phyloP scores from a whole-genome alignment of 345 rosid species.

The Acer yangbiense region DNA sequence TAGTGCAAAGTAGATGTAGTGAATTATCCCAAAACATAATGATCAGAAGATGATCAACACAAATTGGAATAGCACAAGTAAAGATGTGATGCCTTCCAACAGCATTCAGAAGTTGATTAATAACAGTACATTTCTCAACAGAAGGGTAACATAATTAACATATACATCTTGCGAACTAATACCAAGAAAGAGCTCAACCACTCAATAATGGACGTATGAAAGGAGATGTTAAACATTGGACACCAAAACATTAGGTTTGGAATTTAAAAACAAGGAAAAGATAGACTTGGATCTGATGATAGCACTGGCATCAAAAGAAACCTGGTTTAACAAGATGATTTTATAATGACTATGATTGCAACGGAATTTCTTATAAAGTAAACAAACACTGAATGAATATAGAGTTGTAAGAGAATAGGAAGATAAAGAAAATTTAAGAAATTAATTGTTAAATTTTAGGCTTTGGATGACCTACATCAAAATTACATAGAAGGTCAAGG shows the following conservation, averaged over 20 bases:
- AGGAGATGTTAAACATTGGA: not conserved
- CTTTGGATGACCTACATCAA: not conserved
- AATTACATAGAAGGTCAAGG: not conserved
- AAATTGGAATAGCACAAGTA: slow-evolving; percentile 1
- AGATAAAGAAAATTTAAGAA: not conserved
- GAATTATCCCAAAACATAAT: slow-evolving; percentile 15
- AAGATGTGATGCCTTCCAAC: not conserved
- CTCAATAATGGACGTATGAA: not conserved
- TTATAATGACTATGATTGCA: not conserved
- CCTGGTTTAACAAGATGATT: not conserved
- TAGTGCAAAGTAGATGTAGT: not conserved
- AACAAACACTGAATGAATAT: not conserved
- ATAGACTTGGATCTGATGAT: not conserved
- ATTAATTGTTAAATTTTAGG: not conserved
- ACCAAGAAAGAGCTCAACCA: not conserved
- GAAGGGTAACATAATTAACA: not conserved
- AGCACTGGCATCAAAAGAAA: not conserved
- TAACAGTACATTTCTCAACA: not conserved
- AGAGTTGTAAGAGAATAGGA: not conserved
- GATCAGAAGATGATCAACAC: slow-evolving; percentile 6
- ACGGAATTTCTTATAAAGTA: not conserved
- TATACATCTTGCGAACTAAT: not conserved
- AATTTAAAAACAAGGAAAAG: too few relatives aligned
- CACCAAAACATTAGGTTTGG: not conserved
- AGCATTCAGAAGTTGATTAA: not conserved